These are phyloP conservation scores for Kurtzmaniella quercitrusa DNA, from an alignment of 1,139 yeast genomes.

Conservation along the genomic window DNA sequence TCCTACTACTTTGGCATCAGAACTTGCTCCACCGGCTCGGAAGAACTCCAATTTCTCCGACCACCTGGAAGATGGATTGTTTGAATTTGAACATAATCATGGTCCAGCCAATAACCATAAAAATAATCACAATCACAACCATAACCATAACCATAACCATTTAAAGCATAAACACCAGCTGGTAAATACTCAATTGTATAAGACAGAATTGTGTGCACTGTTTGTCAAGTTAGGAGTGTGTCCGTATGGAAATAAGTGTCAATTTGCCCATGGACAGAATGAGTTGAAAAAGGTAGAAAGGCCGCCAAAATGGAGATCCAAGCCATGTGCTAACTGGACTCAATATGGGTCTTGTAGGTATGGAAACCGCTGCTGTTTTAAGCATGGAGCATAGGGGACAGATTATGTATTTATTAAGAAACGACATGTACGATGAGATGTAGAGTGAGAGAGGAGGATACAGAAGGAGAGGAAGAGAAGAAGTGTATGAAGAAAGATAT, in stretches of 20 bases:
- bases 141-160: slow-evolving; percentile 5
- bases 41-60: slow-evolving; percentile 10
- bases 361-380: slow-evolving; percentile 89
- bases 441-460: too few relatives aligned
- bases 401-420: slow-evolving; percentile 1
- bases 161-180: slow-evolving; percentile 5
- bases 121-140: background rate
- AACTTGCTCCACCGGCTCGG: slow-evolving; percentile 1
- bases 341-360: slow-evolving; percentile 81
- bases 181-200: slow-evolving; percentile 72
- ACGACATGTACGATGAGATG: background rate
- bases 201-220: slow-evolving; percentile 85
- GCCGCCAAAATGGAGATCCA: slow-evolving; percentile 85
- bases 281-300: slow-evolving; percentile 73
- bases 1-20: background rate
- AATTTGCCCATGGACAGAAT: slow-evolving; percentile 84
- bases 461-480: too few relatives aligned
- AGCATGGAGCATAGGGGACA: slow-evolving; percentile 49
- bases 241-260: slow-evolving; percentile 89
- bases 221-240: slow-evolving; percentile 70
- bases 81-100: slow-evolving; percentile 18
- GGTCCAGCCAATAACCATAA: background rate
- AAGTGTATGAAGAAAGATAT: too few relatives aligned
- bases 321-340: slow-evolving; percentile 87
- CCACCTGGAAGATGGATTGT: slow-evolving; percentile 19